Percentiles rank a stretch among this genome's conserved stretches.
Conservation (phyloP, 495 filamentous ascomycete species). For the Antarctomyces pellizariae region DNA sequence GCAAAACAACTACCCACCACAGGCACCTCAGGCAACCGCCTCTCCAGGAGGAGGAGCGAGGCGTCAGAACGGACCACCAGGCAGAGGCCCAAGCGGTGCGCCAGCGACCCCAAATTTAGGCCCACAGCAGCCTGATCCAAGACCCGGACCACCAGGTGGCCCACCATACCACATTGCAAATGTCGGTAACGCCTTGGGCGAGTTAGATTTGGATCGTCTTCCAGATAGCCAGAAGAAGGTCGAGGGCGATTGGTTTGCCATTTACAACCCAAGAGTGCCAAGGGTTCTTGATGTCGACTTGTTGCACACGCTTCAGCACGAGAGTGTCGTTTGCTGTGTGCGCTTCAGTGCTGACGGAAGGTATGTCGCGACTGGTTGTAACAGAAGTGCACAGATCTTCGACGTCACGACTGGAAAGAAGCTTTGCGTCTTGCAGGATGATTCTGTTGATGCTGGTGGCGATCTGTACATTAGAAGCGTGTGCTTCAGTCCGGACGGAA, state of each 20-base stretch:
- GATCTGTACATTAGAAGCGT: conserved; percentile 83
- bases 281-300: conserved; percentile 70
- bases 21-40: conserved; percentile 59
- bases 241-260: conserved; percentile 64
- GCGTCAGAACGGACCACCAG: conserved; percentile 25
- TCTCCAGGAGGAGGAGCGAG: conserved; percentile 65
- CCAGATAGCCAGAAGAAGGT: conserved; percentile 68
- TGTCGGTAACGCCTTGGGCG: conserved; percentile 62
- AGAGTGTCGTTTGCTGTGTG: conserved; percentile 81
- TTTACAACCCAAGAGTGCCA: conserved; percentile 70
- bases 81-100: conserved; percentile 36
- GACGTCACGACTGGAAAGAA: conserved; percentile 60
- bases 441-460: conserved; percentile 58
- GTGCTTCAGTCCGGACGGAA: conserved; percentile 80
- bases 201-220: conserved; percentile 66
- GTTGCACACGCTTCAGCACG: conserved; percentile 64
- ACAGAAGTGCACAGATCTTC: conserved; percentile 75
- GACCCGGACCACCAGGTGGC: conserved; percentile 42
- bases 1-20: conserved; percentile 21
- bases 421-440: conserved; percentile 59
- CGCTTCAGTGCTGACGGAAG: conserved; percentile 75
- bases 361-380: conserved; percentile 76
- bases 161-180: conserved; percentile 42
- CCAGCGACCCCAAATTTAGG: conserved; percentile 82
- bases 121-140: conserved; percentile 60